Base-by-base conservation (phyloP, 2,329 filamentous ascomycete species). In the Seiridium unicorne region DNA sequence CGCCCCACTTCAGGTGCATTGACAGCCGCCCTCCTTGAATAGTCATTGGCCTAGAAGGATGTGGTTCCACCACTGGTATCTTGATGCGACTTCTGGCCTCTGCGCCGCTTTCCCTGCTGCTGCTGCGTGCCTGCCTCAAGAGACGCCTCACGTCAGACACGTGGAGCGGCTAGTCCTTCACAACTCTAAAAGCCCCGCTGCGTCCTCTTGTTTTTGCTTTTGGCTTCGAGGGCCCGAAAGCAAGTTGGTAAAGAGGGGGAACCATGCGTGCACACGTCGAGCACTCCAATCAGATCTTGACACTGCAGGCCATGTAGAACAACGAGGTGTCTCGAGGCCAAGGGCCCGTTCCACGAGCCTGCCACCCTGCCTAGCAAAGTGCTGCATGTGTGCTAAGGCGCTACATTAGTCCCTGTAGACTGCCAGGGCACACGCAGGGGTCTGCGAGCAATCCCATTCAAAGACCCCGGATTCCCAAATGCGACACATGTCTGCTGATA, bases 141-240 rank as follows among this genome's bases (percentile, higher is more conserved):
- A 42, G 7, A 42, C 38, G 7, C 3, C 49, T 35, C 49, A 55
- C 40, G 51, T 55, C 51, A 55, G 38, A 38, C 51, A 55, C 51
- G 51, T 55, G 51, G 51, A 55, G 38, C 51, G 51, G 51, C 51
- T 42, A 55, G 51, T 44, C 51, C 18, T 42, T 42, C 49, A 35
- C 49, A 51, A 51, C 31, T 38, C 38, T 51, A 51, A 51, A 51
- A 38, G 26, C 47, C 34, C 34, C 38, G 32, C 49, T 40, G n/a
- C 49, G 38, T 51, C 35, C 31, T 51, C 38, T 18, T 51, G 34
- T 18, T 11, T 34, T 51, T 26, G 18, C 18, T 26, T 26, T 26
- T 26, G 18, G 18, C 18, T 26, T 26, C 18, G 18, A 26, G 18
- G 18, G 18, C 18, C 18, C 18, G 18, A 26, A 26, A 26, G 18